These are phyloP conservation scores for Parastagonospora nodorum DNA, from an alignment of 2,329 filamentous ascomycete species.

Conservation along the genomic window DNA sequence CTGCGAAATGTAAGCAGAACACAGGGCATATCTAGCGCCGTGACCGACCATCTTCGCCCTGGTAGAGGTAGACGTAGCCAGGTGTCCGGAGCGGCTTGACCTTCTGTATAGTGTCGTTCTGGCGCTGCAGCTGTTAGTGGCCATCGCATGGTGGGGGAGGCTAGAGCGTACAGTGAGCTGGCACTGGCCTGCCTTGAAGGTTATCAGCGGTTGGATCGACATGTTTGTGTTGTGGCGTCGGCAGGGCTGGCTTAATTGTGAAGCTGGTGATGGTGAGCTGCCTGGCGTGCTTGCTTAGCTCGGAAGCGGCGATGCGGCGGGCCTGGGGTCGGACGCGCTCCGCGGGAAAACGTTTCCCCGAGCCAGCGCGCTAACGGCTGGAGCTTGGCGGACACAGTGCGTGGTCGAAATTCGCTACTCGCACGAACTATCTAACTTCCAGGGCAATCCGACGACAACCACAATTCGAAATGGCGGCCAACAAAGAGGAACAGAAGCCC, in stretches of 20 bases:
- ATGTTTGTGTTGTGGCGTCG: conserved; percentile 54
- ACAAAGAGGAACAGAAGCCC: conserved; percentile 36
- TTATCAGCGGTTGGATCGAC: conserved; percentile 85
- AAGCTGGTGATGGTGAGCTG: conserved; percentile 23
- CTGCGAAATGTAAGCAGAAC: conserved; percentile 50
- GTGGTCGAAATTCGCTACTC: conserved; percentile 14
- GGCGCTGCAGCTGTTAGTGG: conserved; percentile 28
- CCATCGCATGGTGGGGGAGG: not conserved
- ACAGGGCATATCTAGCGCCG: not conserved
- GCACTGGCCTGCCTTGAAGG: conserved; percentile 94
- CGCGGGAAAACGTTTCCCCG: conserved; percentile 4
- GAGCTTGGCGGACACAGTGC: conserved; percentile 11
- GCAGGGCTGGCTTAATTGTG: conserved; percentile 21
- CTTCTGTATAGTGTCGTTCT: conserved; percentile 52
- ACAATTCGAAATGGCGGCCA: conserved; percentile 71
- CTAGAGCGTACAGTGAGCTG: conserved; percentile 72
- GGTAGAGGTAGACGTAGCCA: conserved; percentile 91
- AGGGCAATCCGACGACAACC: conserved; percentile 39
- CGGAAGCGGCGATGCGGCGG: conserved; percentile 12
- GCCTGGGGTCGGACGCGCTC: conserved; percentile 4
- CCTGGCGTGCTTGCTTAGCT: conserved; percentile 5
- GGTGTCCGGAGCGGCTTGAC: conserved; percentile 73
- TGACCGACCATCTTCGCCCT: conserved; percentile 74
- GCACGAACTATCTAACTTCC: conserved; percentile 10
- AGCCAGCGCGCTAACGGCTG: too few species aligned